phyloP scores from a whole-genome alignment of 176 grass and related monocot species.

The Bromus sterilis region DNA sequence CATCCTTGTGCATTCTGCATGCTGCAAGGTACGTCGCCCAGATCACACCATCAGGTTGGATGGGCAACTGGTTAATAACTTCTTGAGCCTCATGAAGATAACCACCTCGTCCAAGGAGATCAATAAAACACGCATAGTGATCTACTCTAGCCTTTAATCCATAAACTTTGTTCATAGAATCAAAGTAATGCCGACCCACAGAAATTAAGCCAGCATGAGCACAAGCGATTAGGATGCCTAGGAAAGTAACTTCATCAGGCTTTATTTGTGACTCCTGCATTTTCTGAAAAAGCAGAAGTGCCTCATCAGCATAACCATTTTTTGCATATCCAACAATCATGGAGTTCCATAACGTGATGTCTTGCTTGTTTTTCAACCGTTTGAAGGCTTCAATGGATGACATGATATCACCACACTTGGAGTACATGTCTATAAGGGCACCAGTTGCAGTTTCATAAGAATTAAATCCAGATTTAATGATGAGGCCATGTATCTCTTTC shows the following conservation, averaged over 20 bases:
- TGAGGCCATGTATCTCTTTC: slow-evolving; percentile 43
- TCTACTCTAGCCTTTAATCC: slow-evolving; percentile 45
- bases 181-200: slow-evolving; percentile 41
- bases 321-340: slow-evolving; percentile 69
- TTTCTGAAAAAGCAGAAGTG: slow-evolving; percentile 44
- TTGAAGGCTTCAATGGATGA: slow-evolving; percentile 53
- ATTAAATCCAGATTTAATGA: slow-evolving; percentile 53
- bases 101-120: slow-evolving; percentile 64
- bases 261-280: slow-evolving; percentile 42
- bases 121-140: slow-evolving; percentile 55
- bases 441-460: slow-evolving; percentile 38
- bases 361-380: slow-evolving; percentile 40
- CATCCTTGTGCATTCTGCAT: slow-evolving; percentile 58
- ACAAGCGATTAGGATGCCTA: slow-evolving; percentile 61
- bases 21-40: slow-evolving; percentile 59
- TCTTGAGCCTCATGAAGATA: slow-evolving; percentile 55
- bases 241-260: slow-evolving; percentile 55
- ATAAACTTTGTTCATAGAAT: slow-evolving; percentile 38
- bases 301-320: slow-evolving; percentile 54
- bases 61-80: slow-evolving; percentile 44
- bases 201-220: slow-evolving; percentile 44
- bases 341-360: slow-evolving; percentile 54
- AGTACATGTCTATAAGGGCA: slow-evolving; percentile 71
- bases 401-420: slow-evolving; percentile 53
- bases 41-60: slow-evolving; percentile 63